Base-by-base conservation (phyloP, 768 basidiomycete species). In the Imleria badia region DNA sequence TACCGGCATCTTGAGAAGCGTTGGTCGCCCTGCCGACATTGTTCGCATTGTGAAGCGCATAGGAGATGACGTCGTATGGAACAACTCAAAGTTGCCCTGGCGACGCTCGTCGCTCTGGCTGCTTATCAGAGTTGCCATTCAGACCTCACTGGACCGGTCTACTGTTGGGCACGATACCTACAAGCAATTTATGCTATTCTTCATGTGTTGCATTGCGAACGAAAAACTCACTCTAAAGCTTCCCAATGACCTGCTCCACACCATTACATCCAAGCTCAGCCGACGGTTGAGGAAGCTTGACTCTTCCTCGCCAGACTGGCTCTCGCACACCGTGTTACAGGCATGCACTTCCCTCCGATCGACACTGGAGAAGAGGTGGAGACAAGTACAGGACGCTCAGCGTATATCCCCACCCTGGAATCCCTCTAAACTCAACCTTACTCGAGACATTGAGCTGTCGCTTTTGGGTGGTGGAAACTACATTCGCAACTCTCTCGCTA, bases 71-170 rank as follows among this genome's bases (percentile, higher is more conserved):
- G 75, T 81, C 3, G 66, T 78, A 2, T 78, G 78, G 76, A 38
- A 69, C 5, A 52, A 67, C 20, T 66, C 75, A 3, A 48, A 58
- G 30, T 65, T 71, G 11, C 50, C 82, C 69, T 83, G 81, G 81
- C 67, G 82, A 26, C 71, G 81, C 22, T 78, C 79, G 7, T 66
- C 78, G 1, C 66, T 80, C 13, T 83, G 81, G 81, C 73, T 81
- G 5, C 60, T 79, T 14, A 62, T 80, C 33, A 76, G 81, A 9
- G 76, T 83, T 5, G 70, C 72, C 1, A 56, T 80, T 23, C 79
- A 81, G 59, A 76, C 71, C 0, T 69, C 74, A 0, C 61, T 74
- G 26, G 56, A 48, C 23, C 61, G 54, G 35, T 60, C 60, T 41
- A 41, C 22, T 31, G 17, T 50, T 7, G 62, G 59, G 9, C 43